Evolutionary conservation across 768 basidiomycete genomes (phyloP), one percentile per base, ranked within the genome.

Genomic region (Leccinum subgranulosum): DNA sequence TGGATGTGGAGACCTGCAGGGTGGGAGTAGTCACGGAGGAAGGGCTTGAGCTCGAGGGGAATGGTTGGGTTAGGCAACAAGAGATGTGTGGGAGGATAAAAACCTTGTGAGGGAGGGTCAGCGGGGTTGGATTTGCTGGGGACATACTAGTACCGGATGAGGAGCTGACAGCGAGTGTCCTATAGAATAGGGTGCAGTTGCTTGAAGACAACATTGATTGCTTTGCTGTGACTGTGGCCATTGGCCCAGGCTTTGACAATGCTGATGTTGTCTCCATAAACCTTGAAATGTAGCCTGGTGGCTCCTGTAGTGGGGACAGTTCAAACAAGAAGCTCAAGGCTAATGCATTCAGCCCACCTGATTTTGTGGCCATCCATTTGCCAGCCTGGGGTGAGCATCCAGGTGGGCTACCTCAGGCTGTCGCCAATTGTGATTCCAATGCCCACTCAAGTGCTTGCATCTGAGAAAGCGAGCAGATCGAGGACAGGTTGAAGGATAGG

Each of bases 361-460:
- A 45, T 45, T 0, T 45, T 9, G 10, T 9, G 43, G 1, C 43
- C n/a, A 6, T 45, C 17, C 0, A 9, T 0, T 3, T 45, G 15
- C 43, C 43, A 45, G 3, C 43, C n/a, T 1, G 8, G 43, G 9
- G 4, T 7, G 11, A 78, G 70, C 0, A 48, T 10, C 71, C 73
- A 77, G 0, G 75, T 74, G 8, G 69, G 23, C 78, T 75, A 77
- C 0, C 31, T 2, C n/a, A n/a, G n/a, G n/a, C n/a, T n/a, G 4
- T 54, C 47, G 0, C 62, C 54, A 17, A 78, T 68, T 31, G 56
- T 53, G 54, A 80, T 74, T 0, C 70, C 68, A n/a, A 79, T 73
- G 0, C 77, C 73, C 1, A 65, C 33, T 0, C 58, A 58, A 1
- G 72, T 72, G 65, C 76, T 79, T 1, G 78, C 77, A 61, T 82